These are phyloP conservation scores for Comarum palustre DNA, from an alignment of 306 rosid species.

Conservation along the genomic window DNA sequence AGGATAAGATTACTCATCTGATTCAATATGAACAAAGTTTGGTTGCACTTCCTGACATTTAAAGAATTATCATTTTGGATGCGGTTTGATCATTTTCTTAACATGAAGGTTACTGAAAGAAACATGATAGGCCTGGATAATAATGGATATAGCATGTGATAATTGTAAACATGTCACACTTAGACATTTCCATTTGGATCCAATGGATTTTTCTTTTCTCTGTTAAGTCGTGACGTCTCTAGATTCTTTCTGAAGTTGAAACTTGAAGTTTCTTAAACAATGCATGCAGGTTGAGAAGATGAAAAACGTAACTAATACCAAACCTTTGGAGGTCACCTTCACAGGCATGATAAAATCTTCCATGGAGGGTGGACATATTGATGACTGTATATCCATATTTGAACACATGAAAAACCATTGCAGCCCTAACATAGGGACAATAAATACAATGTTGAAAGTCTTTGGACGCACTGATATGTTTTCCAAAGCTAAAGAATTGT, in stretches of 20 bases:
- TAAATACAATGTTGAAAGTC: conserved; percentile 81
- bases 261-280: conserved; percentile 21
- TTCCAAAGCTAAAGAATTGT: conserved; percentile 73
- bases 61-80: neutral
- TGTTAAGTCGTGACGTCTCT: neutral
- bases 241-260: neutral
- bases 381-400: conserved; percentile 56
- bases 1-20: neutral
- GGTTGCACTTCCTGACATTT: neutral
- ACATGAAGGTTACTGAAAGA: conserved; percentile 1
- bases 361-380: conserved; percentile 67
- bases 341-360: conserved; percentile 88
- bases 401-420: conserved; percentile 64
- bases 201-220: neutral
- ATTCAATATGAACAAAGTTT: conserved; percentile 5
- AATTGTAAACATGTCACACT: neutral
- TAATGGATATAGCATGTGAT: neutral
- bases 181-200: neutral
- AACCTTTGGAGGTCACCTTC: conserved; percentile 82
- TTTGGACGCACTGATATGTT: conserved; percentile 74
- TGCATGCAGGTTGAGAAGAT: conserved; percentile 72
- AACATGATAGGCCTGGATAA: neutral
- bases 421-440: conserved; percentile 70
- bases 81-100: neutral
- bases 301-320: conserved; percentile 47